phyloP scores from a whole-genome alignment of 202 grass and related monocot species.

The Hordeum pubiflorum region DNA sequence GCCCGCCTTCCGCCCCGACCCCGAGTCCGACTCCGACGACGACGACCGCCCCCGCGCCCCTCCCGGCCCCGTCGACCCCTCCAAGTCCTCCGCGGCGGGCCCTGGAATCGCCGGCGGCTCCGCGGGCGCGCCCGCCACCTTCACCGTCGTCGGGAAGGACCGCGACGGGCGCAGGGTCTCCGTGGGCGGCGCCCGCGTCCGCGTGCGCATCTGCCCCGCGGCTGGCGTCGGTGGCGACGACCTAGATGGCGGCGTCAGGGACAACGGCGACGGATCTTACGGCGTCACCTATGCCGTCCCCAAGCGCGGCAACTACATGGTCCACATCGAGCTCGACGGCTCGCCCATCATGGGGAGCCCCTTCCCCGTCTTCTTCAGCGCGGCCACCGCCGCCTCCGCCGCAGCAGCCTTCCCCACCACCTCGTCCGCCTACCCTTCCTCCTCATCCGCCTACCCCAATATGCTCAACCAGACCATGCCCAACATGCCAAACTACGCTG shows the following conservation, averaged over 20 bases:
- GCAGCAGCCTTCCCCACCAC: slow-evolving; percentile 19
- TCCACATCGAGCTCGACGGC: slow-evolving; percentile 61
- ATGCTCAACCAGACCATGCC: slow-evolving; percentile 99
- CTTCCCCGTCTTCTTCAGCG: slow-evolving; percentile 93
- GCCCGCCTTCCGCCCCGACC: neutral
- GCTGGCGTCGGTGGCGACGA: slow-evolving; percentile 53
- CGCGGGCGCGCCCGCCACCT: slow-evolving; percentile 42
- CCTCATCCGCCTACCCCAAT: slow-evolving; percentile 49
- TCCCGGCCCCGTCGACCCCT: slow-evolving; percentile 65
- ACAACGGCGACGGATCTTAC: slow-evolving; percentile 75
- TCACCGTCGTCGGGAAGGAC: slow-evolving; percentile 74
- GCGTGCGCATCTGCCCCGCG: slow-evolving; percentile 57
- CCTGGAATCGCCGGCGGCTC: slow-evolving; percentile 65
- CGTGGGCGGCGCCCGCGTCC: slow-evolving; percentile 40
- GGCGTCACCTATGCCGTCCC: slow-evolving; percentile 67
- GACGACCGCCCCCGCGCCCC: slow-evolving; percentile 35
- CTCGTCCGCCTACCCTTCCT: slow-evolving; percentile 2
- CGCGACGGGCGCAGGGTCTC: slow-evolving; percentile 49
- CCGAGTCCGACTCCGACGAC: slow-evolving; percentile 29
- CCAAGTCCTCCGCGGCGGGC: slow-evolving; percentile 57
- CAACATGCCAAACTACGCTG: slow-evolving; percentile 90
- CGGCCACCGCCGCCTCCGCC: slow-evolving; percentile 25
- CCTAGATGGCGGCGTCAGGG: slow-evolving; percentile 64
- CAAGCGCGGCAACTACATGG: slow-evolving; percentile 91
- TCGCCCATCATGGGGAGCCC: slow-evolving; percentile 76